Percentiles rank a stretch among this genome's conserved stretches.
Evolutionary conservation across 108 stramenopile species (phyloP).

Genomic region (Nitzschia sp.): DNA sequence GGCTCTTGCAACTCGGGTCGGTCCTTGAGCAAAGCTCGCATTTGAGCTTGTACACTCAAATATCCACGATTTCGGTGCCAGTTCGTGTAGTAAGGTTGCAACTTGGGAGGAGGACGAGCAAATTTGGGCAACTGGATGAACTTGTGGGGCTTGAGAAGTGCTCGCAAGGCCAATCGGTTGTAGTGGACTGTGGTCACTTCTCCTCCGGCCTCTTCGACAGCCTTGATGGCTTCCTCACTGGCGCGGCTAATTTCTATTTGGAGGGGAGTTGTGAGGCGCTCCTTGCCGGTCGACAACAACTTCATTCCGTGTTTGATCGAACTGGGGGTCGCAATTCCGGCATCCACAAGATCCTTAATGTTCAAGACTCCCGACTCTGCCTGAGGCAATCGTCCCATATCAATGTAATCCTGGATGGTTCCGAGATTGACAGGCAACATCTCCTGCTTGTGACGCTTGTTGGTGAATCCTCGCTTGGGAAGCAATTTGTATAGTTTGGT

Average conservation of each 20-base stretch:
- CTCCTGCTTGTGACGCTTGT: constrained; percentile 68
- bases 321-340: constrained; percentile 75
- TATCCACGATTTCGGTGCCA: constrained; percentile 90
- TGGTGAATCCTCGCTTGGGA: constrained; percentile 98
- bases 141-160: constrained; percentile 91
- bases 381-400: constrained; percentile 87
- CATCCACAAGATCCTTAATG: constrained; percentile 87
- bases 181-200: constrained; percentile 95
- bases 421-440: constrained; percentile 83
- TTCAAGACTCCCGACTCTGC: constrained; percentile 62
- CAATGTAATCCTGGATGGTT: constrained; percentile 86
- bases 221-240: constrained; percentile 81
- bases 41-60: constrained; percentile 90
- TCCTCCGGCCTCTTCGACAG: constrained; percentile 91
- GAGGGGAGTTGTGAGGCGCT: constrained; percentile 64
- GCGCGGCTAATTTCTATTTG: constrained; percentile 90
- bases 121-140: constrained; percentile 78
- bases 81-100: constrained; percentile 92
- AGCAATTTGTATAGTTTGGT: constrained; percentile 92
- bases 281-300: constrained; percentile 67
- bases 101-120: constrained; percentile 92
- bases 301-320: constrained; percentile 90
- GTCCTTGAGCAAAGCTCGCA: constrained; percentile 58
- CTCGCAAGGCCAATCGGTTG: constrained; percentile 89
- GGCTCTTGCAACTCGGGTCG: constrained; percentile 49